Base-by-base conservation (phyloP, 148 eudicot species). In the Vaccinium myrtillus region DNA sequence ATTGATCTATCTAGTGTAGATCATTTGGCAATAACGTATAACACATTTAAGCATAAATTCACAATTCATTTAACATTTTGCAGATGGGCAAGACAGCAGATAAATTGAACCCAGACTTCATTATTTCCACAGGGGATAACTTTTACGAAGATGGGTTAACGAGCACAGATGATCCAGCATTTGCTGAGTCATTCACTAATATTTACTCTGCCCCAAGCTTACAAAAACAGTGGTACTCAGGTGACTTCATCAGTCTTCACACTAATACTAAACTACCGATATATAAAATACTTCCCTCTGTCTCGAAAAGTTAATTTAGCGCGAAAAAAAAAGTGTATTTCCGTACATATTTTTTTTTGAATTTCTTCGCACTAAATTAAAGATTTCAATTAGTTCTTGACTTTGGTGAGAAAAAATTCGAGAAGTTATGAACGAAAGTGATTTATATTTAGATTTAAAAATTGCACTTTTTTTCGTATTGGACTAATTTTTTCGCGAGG, bases 121-220 rank as follows among this genome's bases (percentile, higher is more conserved):
- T 79, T 1, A 79, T 79, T 36, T 79, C 81, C 48, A 55, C 81
- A 0, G 81, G 81, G 13, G 81, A 79, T 19, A 79, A 79, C 43
- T 54, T 79, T 32, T 79, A 79, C 46, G 69, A 79, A 8, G 23
- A 55, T 16, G 81, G 81, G 36, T 79, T 79, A 23, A 79, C 48
- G 3, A 50, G 81, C n/a, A 16, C 39, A 0, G 67, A 79, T 14
- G 81, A 79, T 79, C 50, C 69, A 46, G 67, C 49, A 32, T 79
- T 79, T 32, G 21, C 56, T 8, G 67, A 79, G 27, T 79, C 81
- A 2, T 79, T 79, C 32, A 14, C 49, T 6, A 56, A 79, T 32
- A 56, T 79, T 48, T 79, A 79, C 67, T 56, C 67, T 4, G 81
- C 81, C 15, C 27, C 65, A 27, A 56, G 81, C 69, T 79, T 79